Evolutionary conservation across 768 basidiomycete species (phyloP).

Genomic region (Rhodotorula paludigena): DNA sequence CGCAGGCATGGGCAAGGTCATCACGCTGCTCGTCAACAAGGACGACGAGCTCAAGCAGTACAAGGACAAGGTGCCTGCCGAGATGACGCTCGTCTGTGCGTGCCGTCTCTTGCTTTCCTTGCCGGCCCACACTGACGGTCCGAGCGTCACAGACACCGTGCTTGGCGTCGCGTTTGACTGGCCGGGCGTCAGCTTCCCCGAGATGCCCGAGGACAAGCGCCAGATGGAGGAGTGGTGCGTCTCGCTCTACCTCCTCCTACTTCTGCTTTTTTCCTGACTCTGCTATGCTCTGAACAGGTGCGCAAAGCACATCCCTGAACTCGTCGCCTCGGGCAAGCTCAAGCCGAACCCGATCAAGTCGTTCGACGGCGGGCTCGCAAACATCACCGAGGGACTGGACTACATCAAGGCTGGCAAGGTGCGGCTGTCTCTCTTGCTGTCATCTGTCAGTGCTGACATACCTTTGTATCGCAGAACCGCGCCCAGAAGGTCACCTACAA

Average conservation of each 20-base stretch:
- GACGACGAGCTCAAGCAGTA: constrained; percentile 8
- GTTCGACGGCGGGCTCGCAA: constrained; percentile 20
- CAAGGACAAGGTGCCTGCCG: not conserved
- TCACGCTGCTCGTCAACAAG: constrained; percentile 17
- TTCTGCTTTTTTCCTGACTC: not conserved
- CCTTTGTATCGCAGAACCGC: not conserved
- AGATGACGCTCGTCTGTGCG: constrained; percentile 21
- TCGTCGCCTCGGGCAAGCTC: constrained; percentile 30
- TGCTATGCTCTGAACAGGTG: not conserved
- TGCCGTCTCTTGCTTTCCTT: not conserved
- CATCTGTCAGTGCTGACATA: too few species aligned
- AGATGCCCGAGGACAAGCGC: constrained; percentile 10
- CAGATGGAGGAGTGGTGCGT: constrained; percentile 17
- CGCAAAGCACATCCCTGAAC: constrained; percentile 2
- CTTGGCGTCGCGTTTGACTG: constrained; percentile 18
- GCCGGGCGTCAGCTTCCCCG: constrained; percentile 15
- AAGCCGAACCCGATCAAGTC: constrained; percentile 29
- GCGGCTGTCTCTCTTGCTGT: not conserved
- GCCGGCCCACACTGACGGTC: too few species aligned
- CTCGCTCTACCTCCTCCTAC: not conserved
- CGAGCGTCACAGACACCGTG: constrained; percentile 25
- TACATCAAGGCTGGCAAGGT: constrained; percentile 37
- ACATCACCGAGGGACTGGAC: constrained; percentile 31
- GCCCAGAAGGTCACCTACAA: constrained; percentile 16
- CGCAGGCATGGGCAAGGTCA: constrained; percentile 20